These are phyloP conservation scores for Stephanodiscus triporus DNA, from an alignment of 108 stramenopile genomes.

Conservation along the genomic window DNA sequence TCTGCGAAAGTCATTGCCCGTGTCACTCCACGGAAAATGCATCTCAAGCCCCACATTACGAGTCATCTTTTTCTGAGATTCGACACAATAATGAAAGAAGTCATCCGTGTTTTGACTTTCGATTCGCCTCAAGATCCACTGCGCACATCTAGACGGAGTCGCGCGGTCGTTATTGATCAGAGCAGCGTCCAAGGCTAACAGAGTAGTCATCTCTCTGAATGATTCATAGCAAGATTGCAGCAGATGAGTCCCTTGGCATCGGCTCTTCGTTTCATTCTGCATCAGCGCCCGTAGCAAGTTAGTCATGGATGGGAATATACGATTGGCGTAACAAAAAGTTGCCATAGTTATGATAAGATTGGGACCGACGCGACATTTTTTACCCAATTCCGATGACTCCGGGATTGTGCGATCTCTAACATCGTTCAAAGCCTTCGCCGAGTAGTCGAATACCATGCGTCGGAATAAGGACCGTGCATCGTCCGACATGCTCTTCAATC, in stretches of 20 bases:
- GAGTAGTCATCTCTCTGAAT: slow-evolving; percentile 22
- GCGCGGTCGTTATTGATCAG: slow-evolving; percentile 2
- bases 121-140: slow-evolving; percentile 5
- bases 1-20: too few relatives aligned
- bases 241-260: neutral
- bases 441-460: slow-evolving; percentile 26
- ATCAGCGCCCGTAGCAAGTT: slow-evolving; percentile 10
- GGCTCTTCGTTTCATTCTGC: slow-evolving; percentile 3
- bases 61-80: neutral
- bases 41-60: neutral
- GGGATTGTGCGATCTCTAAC: neutral
- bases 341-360: slow-evolving; percentile 18
- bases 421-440: slow-evolving; percentile 5
- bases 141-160: slow-evolving; percentile 1
- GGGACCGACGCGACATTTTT: neutral
- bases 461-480: slow-evolving; percentile 28
- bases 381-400: neutral
- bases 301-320: slow-evolving; percentile 18
- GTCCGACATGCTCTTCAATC: slow-evolving; percentile 44
- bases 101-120: slow-evolving; percentile 3
- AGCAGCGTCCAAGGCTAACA: slow-evolving; percentile 13
- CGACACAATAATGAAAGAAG: slow-evolving; percentile 8
- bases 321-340: slow-evolving; percentile 17
- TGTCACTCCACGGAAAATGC: slow-evolving; percentile 7
- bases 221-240: slow-evolving; percentile 15